Evolutionary conservation across 176 grass and related monocot species (phyloP), one percentile per base, ranked within the genome.

Genomic region (Avena sativa): DNA sequence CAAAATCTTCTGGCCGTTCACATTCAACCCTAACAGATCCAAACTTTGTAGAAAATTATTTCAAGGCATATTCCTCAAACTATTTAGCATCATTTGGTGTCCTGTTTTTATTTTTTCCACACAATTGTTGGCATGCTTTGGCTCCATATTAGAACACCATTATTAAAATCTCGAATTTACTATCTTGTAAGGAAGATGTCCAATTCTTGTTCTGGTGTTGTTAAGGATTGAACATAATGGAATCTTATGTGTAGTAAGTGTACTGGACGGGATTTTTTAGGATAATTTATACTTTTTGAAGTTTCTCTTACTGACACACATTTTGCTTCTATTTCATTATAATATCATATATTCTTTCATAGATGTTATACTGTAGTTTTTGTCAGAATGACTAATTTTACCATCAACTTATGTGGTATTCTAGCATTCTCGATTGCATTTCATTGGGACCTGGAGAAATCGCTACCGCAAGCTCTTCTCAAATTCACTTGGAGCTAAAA

Each of bases 381-480:
- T 70, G 13, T 58, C 30, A 76, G 46, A 26, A 47, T 60, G 19
- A 46, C 67, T 70, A 80, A 52, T 69, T 75, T 46, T 85, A 26
- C 49, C 12, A 67, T 78, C 38, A 32, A 76, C 48, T 78, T 80
- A 63, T 84, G 90, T 73, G 83, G 26, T 65, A 36, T 48, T 88
- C 9, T 75, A 98, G 96, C 83, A 92, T 82, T 98, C 96, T 65
- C 88, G 96, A 83, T 71, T 98, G 77, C 96, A 98, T 91, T 98
- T 98, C 80, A 95, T 98, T 94, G 96, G 96, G 79, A 98, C 91
- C 69, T 98, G 96, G 96, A 92, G 96, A 87, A 98, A 98, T 82
- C 86, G 96, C 14, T 98, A 98, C 28, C 88, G 93, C 6, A 89
- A 95, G 77, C 90, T 85, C 34, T 94, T 95, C 81, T 95, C 91